A percentile compares a stretch with the other conserved stretches of the same genome.
Conservation (phyloP, 352 stramenopile species). For the Globisporangium emineosum region DNA sequence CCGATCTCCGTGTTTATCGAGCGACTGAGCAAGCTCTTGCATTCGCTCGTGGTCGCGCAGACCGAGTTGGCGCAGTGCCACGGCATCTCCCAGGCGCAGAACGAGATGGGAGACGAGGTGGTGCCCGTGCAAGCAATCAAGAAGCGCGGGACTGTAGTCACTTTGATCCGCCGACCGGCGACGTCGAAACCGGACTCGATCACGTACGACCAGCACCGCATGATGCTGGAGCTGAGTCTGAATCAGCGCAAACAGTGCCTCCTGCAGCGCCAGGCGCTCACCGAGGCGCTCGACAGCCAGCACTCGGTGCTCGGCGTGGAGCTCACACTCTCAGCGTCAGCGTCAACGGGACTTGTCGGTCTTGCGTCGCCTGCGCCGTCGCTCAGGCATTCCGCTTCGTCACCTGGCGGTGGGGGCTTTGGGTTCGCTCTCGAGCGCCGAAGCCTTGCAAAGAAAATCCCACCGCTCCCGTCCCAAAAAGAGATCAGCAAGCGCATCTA, state of each 20-base stretch:
- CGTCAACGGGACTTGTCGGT: conserved; percentile 10
- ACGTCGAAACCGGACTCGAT: conserved; percentile 47
- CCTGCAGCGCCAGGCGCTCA: conserved; percentile 40
- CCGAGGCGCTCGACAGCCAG: conserved; percentile 32
- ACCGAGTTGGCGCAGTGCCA: conserved; percentile 46
- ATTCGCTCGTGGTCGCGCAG: conserved; percentile 50
- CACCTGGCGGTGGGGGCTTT: conserved; percentile 16
- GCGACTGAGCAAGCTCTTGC: conserved; percentile 47
- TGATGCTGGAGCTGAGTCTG: conserved; percentile 67
- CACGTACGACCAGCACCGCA: conserved; percentile 54
- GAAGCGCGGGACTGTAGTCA: conserved; percentile 24
- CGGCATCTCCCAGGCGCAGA: conserved; percentile 16
- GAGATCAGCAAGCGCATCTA: conserved; percentile 66
- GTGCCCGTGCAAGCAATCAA: conserved; percentile 31
- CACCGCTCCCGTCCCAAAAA: conserved; percentile 49
- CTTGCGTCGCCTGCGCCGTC: conserved; percentile 6
- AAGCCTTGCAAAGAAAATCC: conserved; percentile 41
- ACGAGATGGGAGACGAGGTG: conserved; percentile 28
- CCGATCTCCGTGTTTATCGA: conserved; percentile 33
- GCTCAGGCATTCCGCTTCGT: conserved; percentile 7
- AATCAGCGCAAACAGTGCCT: conserved; percentile 66
- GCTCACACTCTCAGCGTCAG: conserved; percentile 15
- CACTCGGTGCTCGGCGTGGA: conserved; percentile 67
- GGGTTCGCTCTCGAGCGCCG: conserved; percentile 3
- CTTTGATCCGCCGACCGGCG: conserved; percentile 21